Evolutionary conservation across 148 eudicot genomes (phyloP).

Genomic region (Fallopia convolvulus): DNA sequence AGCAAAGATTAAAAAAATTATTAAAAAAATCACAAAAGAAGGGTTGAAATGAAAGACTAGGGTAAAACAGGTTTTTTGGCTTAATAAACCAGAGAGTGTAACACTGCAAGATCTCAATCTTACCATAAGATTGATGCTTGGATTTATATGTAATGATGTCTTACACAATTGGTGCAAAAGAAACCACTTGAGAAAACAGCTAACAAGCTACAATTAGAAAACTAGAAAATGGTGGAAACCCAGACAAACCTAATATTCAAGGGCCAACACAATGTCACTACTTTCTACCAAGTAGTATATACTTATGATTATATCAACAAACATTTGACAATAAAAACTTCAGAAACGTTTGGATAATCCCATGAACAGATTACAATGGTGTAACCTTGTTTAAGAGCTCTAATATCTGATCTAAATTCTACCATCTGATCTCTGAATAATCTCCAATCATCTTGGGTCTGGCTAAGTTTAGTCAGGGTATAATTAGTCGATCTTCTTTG

Average conservation of each 20-base stretch:
- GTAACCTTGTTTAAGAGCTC: slow-evolving; percentile 8
- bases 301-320: slow-evolving; percentile 8
- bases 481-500: slow-evolving; percentile 12
- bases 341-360: slow-evolving; percentile 2
- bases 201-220: not conserved
- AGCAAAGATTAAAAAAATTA: not conserved
- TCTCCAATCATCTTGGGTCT: slow-evolving; percentile 7
- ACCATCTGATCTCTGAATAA: not conserved
- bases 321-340: not conserved
- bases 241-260: slow-evolving; percentile 1
- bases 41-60: not conserved
- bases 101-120: not conserved
- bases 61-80: not conserved
- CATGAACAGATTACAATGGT: slow-evolving; percentile 5
- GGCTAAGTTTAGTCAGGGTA: slow-evolving; percentile 13
- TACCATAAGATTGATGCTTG: slow-evolving; percentile 1
- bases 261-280: slow-evolving; percentile 5
- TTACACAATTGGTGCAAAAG: slow-evolving; percentile 4
- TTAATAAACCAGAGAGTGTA: not conserved
- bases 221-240: slow-evolving; percentile 5
- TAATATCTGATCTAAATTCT: slow-evolving; percentile 6
- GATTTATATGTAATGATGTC: slow-evolving; percentile 6
- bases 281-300: slow-evolving; percentile 1
- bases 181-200: slow-evolving; percentile 2
- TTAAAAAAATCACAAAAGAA: not conserved